Conservation (phyloP, 169 alveolate genomes). For the Prorocentrum cordatum region DNA sequence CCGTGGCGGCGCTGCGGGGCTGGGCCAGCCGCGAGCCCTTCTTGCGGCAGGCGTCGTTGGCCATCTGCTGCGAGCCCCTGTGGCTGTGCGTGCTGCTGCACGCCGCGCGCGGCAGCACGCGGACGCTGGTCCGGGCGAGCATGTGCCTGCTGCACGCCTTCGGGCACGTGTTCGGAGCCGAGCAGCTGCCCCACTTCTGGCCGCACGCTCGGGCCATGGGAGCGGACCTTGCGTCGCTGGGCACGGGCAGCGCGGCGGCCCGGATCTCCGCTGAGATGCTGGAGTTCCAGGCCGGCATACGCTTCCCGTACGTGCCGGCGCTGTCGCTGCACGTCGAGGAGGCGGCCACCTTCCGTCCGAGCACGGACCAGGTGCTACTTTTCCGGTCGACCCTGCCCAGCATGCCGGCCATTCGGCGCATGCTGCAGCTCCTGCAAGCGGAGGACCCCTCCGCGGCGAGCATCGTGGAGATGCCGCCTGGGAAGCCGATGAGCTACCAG, state of each 20-base stretch:
- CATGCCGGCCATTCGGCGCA: constrained; percentile 19
- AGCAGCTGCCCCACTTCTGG: constrained; percentile 47
- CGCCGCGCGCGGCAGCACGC: constrained; percentile 18
- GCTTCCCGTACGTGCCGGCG: constrained; percentile 35
- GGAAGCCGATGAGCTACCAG: constrained; percentile 1
- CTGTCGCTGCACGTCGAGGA: constrained; percentile 17
- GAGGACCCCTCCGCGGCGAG: not conserved
- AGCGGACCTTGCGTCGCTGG: not conserved
- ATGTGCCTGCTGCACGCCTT: constrained; percentile 53
- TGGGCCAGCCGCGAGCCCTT: constrained; percentile 31
- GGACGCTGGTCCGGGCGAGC: constrained; percentile 15
- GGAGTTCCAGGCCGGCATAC: constrained; percentile 15
- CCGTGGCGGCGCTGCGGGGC: constrained; percentile 4
- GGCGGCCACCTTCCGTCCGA: not conserved
- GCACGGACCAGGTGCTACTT: constrained; percentile 2
- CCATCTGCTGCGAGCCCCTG: constrained; percentile 31
- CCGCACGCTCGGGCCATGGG: constrained; percentile 13
- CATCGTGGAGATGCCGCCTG: too few relatives aligned
- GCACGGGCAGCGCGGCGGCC: constrained; percentile 33
- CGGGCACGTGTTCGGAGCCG: constrained; percentile 17
- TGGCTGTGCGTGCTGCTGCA: constrained; percentile 61
- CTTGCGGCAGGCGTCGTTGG: constrained; percentile 8
- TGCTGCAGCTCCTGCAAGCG: constrained; percentile 7
- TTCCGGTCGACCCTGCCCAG: constrained; percentile 22
- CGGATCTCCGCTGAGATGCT: constrained; percentile 25